Percentiles rank a stretch among this genome's conserved stretches.
Evolutionary conservation across 306 rosid genomes (phyloP).

Genomic region (Chamaecrista fasciculata): DNA sequence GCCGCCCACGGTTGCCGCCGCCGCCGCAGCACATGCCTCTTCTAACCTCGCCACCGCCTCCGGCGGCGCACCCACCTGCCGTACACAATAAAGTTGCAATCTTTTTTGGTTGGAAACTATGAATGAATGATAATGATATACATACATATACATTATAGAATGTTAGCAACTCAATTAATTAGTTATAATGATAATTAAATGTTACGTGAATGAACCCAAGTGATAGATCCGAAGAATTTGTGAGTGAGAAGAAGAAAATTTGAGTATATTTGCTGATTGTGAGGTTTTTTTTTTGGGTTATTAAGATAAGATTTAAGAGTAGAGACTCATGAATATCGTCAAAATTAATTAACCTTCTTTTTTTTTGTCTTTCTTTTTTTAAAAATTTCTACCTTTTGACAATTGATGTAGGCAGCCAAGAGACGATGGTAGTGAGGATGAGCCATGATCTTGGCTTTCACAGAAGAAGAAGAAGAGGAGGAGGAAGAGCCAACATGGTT

Average conservation of each 20-base stretch:
- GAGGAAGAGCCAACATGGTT: slow-evolving; percentile 30
- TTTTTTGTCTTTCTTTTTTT: not conserved
- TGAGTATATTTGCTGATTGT: not conserved
- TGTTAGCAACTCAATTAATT: not conserved
- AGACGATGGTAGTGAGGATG: slow-evolving; percentile 98
- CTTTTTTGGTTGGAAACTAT: too few relatives aligned
- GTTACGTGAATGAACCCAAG: not conserved
- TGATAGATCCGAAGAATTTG: slow-evolving; percentile 31
- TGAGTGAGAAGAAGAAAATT: slow-evolving; percentile 1
- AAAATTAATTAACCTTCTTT: not conserved
- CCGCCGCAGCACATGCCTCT: slow-evolving; percentile 60
- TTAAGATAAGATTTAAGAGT: too few relatives aligned
- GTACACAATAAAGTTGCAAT: too few relatives aligned
- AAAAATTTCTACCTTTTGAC: slow-evolving; percentile 72
- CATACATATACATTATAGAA: too few relatives aligned
- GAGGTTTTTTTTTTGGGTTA: too few relatives aligned
- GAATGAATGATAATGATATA: too few relatives aligned
- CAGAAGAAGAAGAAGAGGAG: slow-evolving; percentile 38
- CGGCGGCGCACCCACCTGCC: slow-evolving; percentile 96
- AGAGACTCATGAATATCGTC: too few relatives aligned
- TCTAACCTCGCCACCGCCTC: slow-evolving; percentile 86
- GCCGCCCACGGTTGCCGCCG: slow-evolving; percentile 29
- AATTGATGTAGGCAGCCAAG: slow-evolving; percentile 79
- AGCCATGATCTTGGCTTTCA: slow-evolving; percentile 89
- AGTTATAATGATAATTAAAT: too few relatives aligned